Conservation (phyloP, 345 rosid species). For the Physaria fendleri region DNA sequence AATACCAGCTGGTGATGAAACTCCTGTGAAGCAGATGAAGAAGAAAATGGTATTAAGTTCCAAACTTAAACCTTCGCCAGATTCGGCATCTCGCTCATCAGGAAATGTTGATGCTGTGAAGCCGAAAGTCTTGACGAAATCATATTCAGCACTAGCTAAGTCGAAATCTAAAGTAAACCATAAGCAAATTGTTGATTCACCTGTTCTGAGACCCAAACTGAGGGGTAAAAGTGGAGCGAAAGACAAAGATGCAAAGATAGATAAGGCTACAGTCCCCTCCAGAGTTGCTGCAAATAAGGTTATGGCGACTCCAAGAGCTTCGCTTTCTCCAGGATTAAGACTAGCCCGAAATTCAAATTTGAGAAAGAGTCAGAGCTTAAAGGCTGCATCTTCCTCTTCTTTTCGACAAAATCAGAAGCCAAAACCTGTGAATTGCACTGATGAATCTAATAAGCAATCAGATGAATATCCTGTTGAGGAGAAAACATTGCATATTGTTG, state of each 20-base stretch:
- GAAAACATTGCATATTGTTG: slow-evolving; percentile 63
- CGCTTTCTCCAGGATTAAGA: slow-evolving; percentile 32
- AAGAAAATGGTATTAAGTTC: slow-evolving; percentile 21
- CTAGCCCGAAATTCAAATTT: slow-evolving; percentile 35
- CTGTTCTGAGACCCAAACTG: too few relatives aligned
- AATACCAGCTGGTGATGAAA: slow-evolving; percentile 15
- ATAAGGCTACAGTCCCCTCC: slow-evolving; percentile 22
- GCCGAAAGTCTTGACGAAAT: slow-evolving; percentile 27
- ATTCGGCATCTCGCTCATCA: too few relatives aligned
- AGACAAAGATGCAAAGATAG: slow-evolving; percentile 23
- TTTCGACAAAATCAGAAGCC: slow-evolving; percentile 36
- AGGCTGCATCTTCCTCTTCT: slow-evolving; percentile 29
- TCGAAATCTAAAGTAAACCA: slow-evolving; percentile 9
- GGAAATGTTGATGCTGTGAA: slow-evolving; percentile 16
- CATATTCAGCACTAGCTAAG: slow-evolving; percentile 14
- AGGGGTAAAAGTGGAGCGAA: slow-evolving; percentile 9
- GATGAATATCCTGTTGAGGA: slow-evolving; percentile 37
- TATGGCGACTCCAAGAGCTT: slow-evolving; percentile 32
- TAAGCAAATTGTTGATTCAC: slow-evolving; percentile 12
- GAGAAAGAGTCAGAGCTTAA: slow-evolving; percentile 38
- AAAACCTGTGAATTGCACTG: slow-evolving; percentile 4
- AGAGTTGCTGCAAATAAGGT: slow-evolving; percentile 35
- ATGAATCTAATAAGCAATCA: slow-evolving; percentile 27
- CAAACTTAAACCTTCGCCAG: slow-evolving; percentile 21
- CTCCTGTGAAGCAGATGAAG: slow-evolving; percentile 20